Base-by-base conservation (phyloP, 768 basidiomycete genomes). In the Boletus subcaerulescens region DNA sequence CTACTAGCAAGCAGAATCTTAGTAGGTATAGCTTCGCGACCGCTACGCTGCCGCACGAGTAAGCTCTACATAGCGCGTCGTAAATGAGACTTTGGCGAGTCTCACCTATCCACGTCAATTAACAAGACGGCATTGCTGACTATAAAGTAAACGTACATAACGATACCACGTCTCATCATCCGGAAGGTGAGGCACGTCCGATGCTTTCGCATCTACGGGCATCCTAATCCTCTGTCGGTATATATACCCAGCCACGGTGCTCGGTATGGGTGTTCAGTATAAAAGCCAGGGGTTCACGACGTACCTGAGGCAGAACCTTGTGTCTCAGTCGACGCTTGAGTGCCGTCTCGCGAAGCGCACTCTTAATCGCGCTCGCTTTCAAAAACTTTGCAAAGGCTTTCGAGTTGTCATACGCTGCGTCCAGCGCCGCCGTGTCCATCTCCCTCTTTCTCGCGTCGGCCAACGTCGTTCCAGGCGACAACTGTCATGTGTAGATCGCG, bases 241-340 rank as follows among this genome's bases (percentile, higher is more conserved):
- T 24, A 18, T 7, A 17, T 9, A 39, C 15, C 38, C 38, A 35
- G 12, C 11, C 14, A 29, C 20, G 32, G 12, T 13, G 36, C 33
- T 47, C 15, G 14, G 31, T 3, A 13, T 33, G 14, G 31, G 41
- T 8, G 5, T 4, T 20, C 17, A 4, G n/a, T 43, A 26, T 6
- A 12, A 20, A 11, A 17, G 14, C 3, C 5, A 35, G 4, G 45
- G 4, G 8, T 14, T 59, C 3, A 73, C 5, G 47, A 58, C 70
- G 52, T 52, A 78, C 77, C 54, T 75, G 74, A n/a, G 77, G 71
- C 18, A 78, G 59, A 33, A 79, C 69, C 44, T 48, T 74, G 68
- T 62, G 63, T 56, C 41, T 67, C 35, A 52, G 52, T 61, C 60
- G 71, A 50, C 55, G 60, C 50, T 54, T 71, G 59, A 62, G 62